Evolutionary conservation across 2,329 filamentous ascomycete genomes (phyloP), one percentile per base, ranked within the genome.

Genomic region (Alternaria rosae): DNA sequence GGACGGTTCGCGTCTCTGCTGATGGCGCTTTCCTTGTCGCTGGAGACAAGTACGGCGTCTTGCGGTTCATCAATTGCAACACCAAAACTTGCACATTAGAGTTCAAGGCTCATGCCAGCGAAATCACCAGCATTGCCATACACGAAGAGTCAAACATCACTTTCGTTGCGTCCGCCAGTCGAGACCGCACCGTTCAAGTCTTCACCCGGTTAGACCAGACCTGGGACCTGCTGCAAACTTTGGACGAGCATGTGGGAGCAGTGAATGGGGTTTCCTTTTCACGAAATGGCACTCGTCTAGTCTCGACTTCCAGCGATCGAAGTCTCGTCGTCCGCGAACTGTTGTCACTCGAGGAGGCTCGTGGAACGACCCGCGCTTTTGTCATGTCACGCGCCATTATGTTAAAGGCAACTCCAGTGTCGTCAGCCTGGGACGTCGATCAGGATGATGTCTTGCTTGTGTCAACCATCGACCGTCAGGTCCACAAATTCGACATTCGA

Each of bases 101-200:
- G 66, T 90, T 90, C 43, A 95, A 96, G 76, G 95, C 94, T 26
- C 95, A 99, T 76, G 87, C 91, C 6, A 89, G 89, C 8, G 93
- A 97, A 72, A 91, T 97, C 65, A 92, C 92, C 41, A 91, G 91
- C 70, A 90, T 98, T 68, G 88, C 90, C 20, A 84, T 96, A 5
- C 88, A 89, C 70, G 87, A 92, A 69, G 87, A 91, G 65, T 83
- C 86, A 1, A 83, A 85, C 1, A 84, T 82, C 48, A 86, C 88
- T 35, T 82, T 97, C 47, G 84, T 98, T 69, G 94, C 92, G 17
- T 93, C 90, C 11, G 94, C 91, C 75, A 69, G 72, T 26, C 87
- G 95, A 67, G 95, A 99, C 79, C 90, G 95, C 53, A 97, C 91
- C n/a, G 88, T 94, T 1, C 95, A 99, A 77, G 82, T 99, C n/a